A percentile compares a stretch with the other conserved stretches of the same genome.
phyloP scores from a whole-genome alignment of 352 stramenopile species.

The Pythium monospermum region DNA sequence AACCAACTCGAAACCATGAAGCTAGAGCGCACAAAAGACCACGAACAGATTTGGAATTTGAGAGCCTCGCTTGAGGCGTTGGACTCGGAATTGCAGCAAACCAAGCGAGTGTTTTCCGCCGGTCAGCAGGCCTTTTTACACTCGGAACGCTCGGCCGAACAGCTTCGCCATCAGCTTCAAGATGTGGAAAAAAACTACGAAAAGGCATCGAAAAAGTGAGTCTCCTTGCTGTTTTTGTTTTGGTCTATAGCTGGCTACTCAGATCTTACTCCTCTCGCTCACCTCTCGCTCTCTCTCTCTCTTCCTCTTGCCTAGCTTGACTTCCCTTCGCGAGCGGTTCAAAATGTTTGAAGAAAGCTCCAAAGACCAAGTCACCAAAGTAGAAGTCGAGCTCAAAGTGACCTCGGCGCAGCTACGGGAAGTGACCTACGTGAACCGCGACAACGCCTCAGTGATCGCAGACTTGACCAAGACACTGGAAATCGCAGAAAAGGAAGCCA shows the following conservation, averaged over 20 bases:
- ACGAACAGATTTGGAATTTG: conserved; percentile 71
- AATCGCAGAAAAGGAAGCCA: conserved; percentile 40
- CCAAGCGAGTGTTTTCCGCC: conserved; percentile 71
- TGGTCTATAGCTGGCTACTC: no score
- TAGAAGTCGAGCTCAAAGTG: conserved; percentile 80
- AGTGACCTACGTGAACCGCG: conserved; percentile 67
- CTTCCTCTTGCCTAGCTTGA: no score
- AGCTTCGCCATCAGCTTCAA: conserved; percentile 57
- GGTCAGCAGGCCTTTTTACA: conserved; percentile 74
- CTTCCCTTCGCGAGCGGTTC: conserved; percentile 61
- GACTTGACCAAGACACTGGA: conserved; percentile 58
- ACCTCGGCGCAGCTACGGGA: conserved; percentile 62
- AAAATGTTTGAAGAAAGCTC: conserved; percentile 72
- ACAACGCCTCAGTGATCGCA: conserved; percentile 57
- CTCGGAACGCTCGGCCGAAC: conserved; percentile 60
- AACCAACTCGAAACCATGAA: conserved; percentile 52
- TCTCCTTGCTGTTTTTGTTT: background rate
- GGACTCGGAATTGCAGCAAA: conserved; percentile 75
- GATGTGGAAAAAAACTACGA: conserved; percentile 76
- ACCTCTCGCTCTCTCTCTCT: no score
- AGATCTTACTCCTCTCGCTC: no score
- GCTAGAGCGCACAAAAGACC: conserved; percentile 47
- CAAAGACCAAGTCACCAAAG: conserved; percentile 75
- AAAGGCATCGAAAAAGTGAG: conserved; percentile 66
- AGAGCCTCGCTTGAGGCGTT: conserved; percentile 57